Evolutionary conservation across 495 filamentous ascomycete genomes (phyloP), one percentile per base, ranked within the genome.

Genomic region (Podospora conica): DNA sequence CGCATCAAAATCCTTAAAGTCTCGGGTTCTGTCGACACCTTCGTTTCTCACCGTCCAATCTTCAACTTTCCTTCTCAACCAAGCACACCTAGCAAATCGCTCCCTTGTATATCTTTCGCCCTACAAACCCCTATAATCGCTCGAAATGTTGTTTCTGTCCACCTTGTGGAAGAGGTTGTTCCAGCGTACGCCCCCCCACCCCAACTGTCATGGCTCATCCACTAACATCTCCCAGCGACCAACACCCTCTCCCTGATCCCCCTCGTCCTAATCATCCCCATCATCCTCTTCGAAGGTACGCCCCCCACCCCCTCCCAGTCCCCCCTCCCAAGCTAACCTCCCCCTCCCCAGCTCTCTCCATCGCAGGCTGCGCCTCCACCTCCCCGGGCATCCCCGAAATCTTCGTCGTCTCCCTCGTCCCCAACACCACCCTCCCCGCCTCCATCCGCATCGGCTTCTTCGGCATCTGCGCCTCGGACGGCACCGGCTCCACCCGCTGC

Each of bases 381-480:
- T 71, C 74, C 1, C 73, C 74, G 0, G 66, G 57, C 1, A 72
- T 76, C 63, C 74, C 74, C 31, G 63, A 69, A 48, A 68, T 76
- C 55, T 76, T 71, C 67, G 27, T 75, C 58, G 71, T 76, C 58
- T 64, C 68, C 3, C 68, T 76, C 9, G 64, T 61, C 2, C 53
- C 73, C 55, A 72, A 72, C 66, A 59, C 59, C 23, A 66, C 67
- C 12, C 22, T 28, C 5, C 27, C 27, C 9, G 23, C 70, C 12
- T 55, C 71, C 21, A 69, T 75, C 60, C 73, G 74, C 57, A 63
- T 76, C 20, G 74, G 76, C 59, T 79, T 75, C 71, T 81, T 74
- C 60, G 74, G 73, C 53, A 72, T 76, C 62, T 76, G 74, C 65
- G 73, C 66, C 63, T 67, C 69, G 60, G 68, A 72, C 60, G 65